Percentiles rank a stretch among this genome's conserved stretches.
These are phyloP conservation scores for Colletotrichum sp. DNA, from an alignment of 2,329 filamentous ascomycete genomes.

Conservation along the genomic window DNA sequence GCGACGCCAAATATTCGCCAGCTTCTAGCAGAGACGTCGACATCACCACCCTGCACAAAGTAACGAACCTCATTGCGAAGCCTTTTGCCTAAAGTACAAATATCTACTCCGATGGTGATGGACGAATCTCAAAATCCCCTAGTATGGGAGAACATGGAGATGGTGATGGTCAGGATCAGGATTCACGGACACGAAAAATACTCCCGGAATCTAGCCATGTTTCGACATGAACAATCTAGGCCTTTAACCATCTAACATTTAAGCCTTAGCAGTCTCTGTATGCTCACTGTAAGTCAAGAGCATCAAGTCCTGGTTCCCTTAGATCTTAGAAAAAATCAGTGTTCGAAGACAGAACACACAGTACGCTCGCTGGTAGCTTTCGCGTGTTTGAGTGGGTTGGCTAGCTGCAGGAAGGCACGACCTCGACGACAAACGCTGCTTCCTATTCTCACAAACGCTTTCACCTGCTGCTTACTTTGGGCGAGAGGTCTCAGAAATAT, in stretches of 20 bases:
- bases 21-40: too few relatives aligned
- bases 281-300: background rate
- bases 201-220: too few relatives aligned
- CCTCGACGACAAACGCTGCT: background rate
- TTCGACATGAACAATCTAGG: background rate
- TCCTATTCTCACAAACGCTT: background rate
- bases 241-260: too few relatives aligned
- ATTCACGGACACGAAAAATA: too few relatives aligned
- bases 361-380: background rate
- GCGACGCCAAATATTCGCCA: too few relatives aligned
- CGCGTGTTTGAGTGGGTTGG: background rate
- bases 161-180: too few relatives aligned
- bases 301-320: rapidly evolving
- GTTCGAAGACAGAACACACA: background rate
- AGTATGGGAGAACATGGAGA: too few relatives aligned
- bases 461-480: background rate
- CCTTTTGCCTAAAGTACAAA: too few relatives aligned
- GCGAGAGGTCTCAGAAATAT: rapidly evolving
- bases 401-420: background rate
- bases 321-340: rapidly evolving
- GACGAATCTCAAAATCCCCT: too few relatives aligned
- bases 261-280: background rate
- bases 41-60: too few relatives aligned
- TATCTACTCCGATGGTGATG: too few relatives aligned
- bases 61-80: too few relatives aligned